These are phyloP conservation scores for Phialophora macrospora DNA, from an alignment of 2,329 filamentous ascomycete genomes.

Conservation along the genomic window DNA sequence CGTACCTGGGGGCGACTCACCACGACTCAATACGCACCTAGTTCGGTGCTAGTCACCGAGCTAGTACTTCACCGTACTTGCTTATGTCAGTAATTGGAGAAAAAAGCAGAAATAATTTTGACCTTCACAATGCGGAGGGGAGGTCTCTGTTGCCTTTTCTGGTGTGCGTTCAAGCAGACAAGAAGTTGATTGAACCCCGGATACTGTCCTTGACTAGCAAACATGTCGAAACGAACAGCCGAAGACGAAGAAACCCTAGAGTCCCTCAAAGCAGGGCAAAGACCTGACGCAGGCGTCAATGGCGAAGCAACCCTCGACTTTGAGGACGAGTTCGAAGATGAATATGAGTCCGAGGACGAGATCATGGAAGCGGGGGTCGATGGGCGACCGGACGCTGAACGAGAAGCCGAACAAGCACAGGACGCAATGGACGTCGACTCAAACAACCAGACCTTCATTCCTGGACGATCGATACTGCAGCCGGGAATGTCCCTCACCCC, in stretches of 20 bases:
- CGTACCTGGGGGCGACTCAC: not conserved
- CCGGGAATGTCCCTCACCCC: conserved; percentile 89
- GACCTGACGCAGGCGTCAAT: conserved; percentile 57
- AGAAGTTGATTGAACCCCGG: not conserved
- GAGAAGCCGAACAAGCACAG: conserved; percentile 85
- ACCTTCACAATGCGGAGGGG: conserved; percentile 21
- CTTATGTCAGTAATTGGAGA: conserved; percentile 12
- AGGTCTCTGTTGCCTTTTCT: not conserved
- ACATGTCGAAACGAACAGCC: conserved; percentile 66
- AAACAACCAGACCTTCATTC: conserved; percentile 87
- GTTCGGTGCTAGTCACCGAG: too few relatives aligned
- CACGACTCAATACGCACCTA: too few relatives aligned
- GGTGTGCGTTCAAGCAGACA: not conserved
- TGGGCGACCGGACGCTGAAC: conserved; percentile 86
- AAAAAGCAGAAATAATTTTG: conserved; percentile 20
- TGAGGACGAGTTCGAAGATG: conserved; percentile 86
- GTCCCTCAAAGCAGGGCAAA: conserved; percentile 65
- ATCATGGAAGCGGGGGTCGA: conserved; percentile 94
- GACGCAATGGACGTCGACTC: conserved; percentile 86
- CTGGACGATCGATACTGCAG: conserved; percentile 87
- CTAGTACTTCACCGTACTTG: not conserved
- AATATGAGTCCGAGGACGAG: conserved; percentile 92
- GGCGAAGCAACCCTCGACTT: conserved; percentile 60
- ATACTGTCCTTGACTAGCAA: not conserved
- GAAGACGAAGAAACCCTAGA: conserved; percentile 58